These are phyloP conservation scores for Pichia nakasei DNA, from an alignment of 805 yeast species.

Conservation along the genomic window DNA sequence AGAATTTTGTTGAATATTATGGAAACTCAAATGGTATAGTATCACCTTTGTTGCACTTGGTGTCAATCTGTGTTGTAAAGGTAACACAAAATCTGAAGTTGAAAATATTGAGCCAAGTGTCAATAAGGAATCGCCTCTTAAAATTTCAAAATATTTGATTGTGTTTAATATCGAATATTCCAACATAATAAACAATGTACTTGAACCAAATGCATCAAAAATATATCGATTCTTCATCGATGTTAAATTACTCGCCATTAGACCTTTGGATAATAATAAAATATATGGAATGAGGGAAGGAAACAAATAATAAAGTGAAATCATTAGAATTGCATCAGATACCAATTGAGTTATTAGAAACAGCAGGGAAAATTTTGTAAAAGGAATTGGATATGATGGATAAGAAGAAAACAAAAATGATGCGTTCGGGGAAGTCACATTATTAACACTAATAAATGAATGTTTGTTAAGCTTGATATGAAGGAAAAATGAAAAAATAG, in stretches of 20 bases:
- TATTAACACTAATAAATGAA: background rate
- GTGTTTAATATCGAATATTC: constrained; percentile 11
- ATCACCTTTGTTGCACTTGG: constrained; percentile 10
- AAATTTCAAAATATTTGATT: constrained; percentile 10
- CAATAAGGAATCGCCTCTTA: constrained; percentile 7
- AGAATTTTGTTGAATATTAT: constrained; percentile 11
- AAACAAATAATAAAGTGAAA: constrained; percentile 12
- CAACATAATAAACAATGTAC: constrained; percentile 14
- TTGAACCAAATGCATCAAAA: constrained; percentile 23
- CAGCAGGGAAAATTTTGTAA: constrained; percentile 4
- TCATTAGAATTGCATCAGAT: constrained; percentile 15
- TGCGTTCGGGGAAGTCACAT: background rate
- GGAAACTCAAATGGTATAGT: constrained; percentile 16
- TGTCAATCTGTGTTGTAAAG: constrained; percentile 4
- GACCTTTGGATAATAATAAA: constrained; percentile 25
- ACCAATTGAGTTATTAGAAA: constrained; percentile 10
- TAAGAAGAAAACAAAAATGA: background rate
- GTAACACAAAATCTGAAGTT: constrained; percentile 6
- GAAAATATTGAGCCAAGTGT: constrained; percentile 1
- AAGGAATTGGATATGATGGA: background rate
- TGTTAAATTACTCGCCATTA: constrained; percentile 27
- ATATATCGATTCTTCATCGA: constrained; percentile 22
- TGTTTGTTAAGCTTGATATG: constrained; percentile 18
- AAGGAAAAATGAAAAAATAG: constrained; percentile 20
- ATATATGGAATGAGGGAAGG: constrained; percentile 22